A percentile compares a stretch with the other conserved stretches of the same genome.
Conservation (phyloP, 2,329 filamentous ascomycete genomes). For the Fusarium nanum region DNA sequence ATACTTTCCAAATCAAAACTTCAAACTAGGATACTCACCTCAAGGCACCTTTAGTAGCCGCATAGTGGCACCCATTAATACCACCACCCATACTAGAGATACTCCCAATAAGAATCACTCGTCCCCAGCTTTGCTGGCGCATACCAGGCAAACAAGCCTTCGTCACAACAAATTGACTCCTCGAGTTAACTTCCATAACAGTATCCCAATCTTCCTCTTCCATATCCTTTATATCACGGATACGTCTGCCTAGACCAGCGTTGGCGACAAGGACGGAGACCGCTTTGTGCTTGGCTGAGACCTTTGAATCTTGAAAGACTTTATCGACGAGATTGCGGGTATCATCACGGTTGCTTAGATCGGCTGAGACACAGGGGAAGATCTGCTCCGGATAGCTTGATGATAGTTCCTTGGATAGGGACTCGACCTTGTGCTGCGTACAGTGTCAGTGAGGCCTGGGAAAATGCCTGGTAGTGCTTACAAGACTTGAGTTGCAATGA, state of each 20-base stretch:
- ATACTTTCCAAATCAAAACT: not conserved
- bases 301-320: not conserved
- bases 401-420: constrained; percentile 5
- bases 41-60: constrained; percentile 50
- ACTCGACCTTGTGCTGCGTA: constrained; percentile 21
- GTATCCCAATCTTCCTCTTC: constrained; percentile 53
- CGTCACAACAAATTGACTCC: constrained; percentile 52
- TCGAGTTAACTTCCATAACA: constrained; percentile 51
- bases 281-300: constrained; percentile 29
- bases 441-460: not conserved
- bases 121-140: constrained; percentile 49
- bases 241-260: constrained; percentile 49
- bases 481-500: constrained; percentile 29
- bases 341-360: constrained; percentile 28
- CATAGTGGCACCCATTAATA: constrained; percentile 53
- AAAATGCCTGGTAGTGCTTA: accelerated
- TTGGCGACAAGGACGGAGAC: constrained; percentile 51
- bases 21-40: constrained; percentile 3
- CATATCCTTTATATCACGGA: constrained; percentile 50
- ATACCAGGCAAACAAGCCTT: constrained; percentile 50
- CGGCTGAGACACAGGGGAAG: constrained; percentile 22
- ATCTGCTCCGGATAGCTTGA: constrained; percentile 1
- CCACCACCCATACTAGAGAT: constrained; percentile 51
- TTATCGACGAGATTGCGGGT: constrained; percentile 19
- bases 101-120: constrained; percentile 50